Conservation (phyloP, 1,284 basidiomycete genomes). For the Rhizopogon parksii region DNA sequence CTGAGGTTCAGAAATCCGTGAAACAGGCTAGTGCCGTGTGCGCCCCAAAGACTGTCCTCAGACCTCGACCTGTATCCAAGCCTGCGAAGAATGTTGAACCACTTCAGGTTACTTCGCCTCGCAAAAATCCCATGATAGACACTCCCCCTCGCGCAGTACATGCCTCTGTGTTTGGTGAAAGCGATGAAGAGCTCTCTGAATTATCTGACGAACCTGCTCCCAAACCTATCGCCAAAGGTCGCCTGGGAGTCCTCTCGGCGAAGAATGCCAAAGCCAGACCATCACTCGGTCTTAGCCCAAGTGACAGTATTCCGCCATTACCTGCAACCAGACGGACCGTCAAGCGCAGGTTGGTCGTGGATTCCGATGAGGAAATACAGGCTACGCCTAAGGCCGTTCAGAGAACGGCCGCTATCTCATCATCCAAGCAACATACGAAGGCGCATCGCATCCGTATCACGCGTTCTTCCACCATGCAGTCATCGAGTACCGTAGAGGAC, state of each 20-base stretch:
- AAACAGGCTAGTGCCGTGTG: not conserved
- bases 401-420: not conserved
- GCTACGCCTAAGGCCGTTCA: not conserved
- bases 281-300: not conserved
- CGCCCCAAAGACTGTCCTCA: not conserved
- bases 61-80: not conserved
- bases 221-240: not conserved
- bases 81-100: not conserved
- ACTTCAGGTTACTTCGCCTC: not conserved
- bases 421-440: not conserved
- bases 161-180: conserved; percentile 7
- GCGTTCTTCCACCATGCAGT: not conserved
- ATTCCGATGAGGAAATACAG: not conserved
- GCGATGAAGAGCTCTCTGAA: conserved; percentile 23
- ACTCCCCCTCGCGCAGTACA: not conserved
- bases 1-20: not conserved
- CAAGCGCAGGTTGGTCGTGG: conserved; percentile 1
- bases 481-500: not conserved
- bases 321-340: conserved; percentile 1
- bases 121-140: not conserved
- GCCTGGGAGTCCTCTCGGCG: not conserved
- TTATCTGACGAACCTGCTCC: conserved; percentile 20
- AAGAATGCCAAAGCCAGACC: not conserved
- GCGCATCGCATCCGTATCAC: not conserved
- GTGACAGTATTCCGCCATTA: not conserved